Percentiles rank a stretch among this genome's conserved stretches.
Conservation (phyloP, 345 rosid species). For the Syzygium aqueum region DNA sequence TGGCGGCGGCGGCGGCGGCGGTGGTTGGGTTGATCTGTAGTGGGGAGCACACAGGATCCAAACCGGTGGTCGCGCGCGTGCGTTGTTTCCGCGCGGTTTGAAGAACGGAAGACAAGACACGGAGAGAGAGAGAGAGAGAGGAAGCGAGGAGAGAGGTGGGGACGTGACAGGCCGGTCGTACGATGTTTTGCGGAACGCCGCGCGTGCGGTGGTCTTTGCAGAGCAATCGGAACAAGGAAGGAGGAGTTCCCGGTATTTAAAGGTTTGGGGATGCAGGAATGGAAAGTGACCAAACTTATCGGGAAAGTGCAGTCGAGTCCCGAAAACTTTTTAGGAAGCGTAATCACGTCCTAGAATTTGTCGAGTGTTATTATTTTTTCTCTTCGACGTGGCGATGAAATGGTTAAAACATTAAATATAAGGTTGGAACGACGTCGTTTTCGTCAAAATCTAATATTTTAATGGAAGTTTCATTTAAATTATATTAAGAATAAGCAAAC, state of each 20-base stretch:
- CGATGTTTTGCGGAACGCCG: neutral
- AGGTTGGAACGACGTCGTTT: too few relatives aligned
- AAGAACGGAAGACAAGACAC: neutral
- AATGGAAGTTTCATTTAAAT: too few relatives aligned
- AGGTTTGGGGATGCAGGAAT: neutral
- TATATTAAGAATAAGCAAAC: too few relatives aligned
- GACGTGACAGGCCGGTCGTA: neutral
- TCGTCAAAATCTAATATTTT: too few relatives aligned
- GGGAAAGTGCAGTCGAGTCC: too few relatives aligned
- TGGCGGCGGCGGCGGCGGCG: too few relatives aligned
- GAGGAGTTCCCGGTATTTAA: neutral
- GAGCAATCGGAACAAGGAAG: neutral
- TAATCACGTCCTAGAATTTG: accelerated
- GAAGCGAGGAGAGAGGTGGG: neutral
- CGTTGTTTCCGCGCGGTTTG: neutral
- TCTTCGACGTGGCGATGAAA: too few relatives aligned
- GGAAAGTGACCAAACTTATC: too few relatives aligned
- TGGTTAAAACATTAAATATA: too few relatives aligned
- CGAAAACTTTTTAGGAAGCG: too few relatives aligned
- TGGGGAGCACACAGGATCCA: neutral
- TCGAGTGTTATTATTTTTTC: too few relatives aligned
- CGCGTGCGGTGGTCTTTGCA: neutral
- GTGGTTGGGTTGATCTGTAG: neutral
- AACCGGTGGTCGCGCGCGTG: neutral
- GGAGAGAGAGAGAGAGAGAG: too few relatives aligned